A percentile compares a stretch with the other conserved stretches of the same genome.
Evolutionary conservation across 257 asterid genomes (phyloP).

Genomic region (Nicotiana attenuata): DNA sequence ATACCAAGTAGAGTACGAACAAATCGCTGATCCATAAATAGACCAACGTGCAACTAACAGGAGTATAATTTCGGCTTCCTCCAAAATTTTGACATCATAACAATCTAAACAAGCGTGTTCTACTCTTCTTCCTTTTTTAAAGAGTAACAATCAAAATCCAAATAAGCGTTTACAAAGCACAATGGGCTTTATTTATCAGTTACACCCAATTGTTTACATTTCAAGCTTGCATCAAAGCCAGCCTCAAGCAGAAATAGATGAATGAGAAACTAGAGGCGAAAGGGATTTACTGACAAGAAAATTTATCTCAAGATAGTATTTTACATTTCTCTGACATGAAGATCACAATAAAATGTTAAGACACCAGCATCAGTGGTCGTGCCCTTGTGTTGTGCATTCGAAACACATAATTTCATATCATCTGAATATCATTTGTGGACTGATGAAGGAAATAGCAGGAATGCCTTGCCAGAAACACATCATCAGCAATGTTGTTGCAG

Average conservation of each 20-base stretch:
- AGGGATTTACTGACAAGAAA: neutral
- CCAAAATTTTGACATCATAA: neutral
- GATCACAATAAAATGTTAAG: neutral
- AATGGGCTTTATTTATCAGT: neutral
- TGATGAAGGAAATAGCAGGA: neutral
- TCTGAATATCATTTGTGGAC: neutral
- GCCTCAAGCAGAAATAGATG: neutral
- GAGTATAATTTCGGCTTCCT: neutral
- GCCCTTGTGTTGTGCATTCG: neutral
- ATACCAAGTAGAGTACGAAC: neutral
- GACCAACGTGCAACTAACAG: too few relatives aligned
- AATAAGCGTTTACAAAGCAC: neutral
- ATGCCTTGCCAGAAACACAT: neutral
- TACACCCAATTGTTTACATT: slow-evolving; percentile 1
- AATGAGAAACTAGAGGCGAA: neutral
- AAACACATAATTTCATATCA: neutral
- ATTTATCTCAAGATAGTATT: neutral
- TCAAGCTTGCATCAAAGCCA: neutral
- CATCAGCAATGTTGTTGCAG: neutral
- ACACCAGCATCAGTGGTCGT: neutral
- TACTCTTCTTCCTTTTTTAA: too few relatives aligned
- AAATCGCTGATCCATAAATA: too few relatives aligned
- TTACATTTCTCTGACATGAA: neutral
- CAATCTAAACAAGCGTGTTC: neutral
- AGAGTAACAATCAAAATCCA: neutral